These are phyloP conservation scores for Nicotiana benthamiana DNA, from an alignment of 257 asterid species.

Conservation along the genomic window DNA sequence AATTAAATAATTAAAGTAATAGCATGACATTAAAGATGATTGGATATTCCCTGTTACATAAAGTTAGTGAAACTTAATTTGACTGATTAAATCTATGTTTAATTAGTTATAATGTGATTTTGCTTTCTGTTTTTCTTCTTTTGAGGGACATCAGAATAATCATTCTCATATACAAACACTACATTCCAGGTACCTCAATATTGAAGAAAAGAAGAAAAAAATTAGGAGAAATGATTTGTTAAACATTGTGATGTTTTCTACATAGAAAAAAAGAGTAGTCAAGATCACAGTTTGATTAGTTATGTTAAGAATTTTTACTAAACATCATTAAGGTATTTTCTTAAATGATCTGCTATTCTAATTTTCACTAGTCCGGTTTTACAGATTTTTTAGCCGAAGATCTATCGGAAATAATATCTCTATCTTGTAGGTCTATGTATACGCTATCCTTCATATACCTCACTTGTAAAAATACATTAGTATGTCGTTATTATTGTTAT, in stretches of 20 bases:
- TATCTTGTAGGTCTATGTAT: no score
- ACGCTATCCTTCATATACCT: no score
- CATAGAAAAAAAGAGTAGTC: neutral
- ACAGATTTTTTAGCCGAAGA: no score
- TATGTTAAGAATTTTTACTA: neutral
- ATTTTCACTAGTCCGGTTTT: no score
- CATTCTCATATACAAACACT: neutral
- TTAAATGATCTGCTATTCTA: no score
- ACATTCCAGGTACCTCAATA: neutral
- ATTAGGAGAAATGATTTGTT: neutral
- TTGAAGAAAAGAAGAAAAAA: neutral
- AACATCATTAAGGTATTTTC: no score
- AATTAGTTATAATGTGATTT: neutral
- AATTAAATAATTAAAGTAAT: neutral
- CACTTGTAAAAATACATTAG: no score
- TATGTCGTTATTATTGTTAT: no score
- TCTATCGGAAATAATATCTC: no score
- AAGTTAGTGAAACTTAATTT: neutral
- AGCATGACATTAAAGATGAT: neutral
- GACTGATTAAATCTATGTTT: neutral
- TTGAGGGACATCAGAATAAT: neutral
- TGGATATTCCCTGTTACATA: neutral
- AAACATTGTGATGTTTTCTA: neutral
- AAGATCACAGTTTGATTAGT: neutral
- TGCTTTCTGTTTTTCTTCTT: neutral